phyloP scores from a whole-genome alignment of 352 stramenopile species.

The Phytopythium oedochilum region DNA sequence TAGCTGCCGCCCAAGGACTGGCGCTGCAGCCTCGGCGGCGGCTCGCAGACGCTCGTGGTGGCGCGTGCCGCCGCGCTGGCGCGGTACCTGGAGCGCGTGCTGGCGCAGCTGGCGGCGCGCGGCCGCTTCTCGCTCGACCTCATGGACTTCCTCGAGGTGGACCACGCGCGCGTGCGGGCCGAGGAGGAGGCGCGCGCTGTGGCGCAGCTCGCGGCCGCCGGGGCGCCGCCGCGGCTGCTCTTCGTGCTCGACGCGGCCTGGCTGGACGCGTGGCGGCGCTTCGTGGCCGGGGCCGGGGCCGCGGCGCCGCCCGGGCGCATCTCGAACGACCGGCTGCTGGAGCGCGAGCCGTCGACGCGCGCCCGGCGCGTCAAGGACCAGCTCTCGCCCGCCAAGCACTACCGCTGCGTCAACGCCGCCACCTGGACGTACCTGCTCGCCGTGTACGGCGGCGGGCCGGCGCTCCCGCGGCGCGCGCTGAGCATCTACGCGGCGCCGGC shows the following conservation, averaged over 20 bases:
- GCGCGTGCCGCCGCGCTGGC: slow-evolving; percentile 29
- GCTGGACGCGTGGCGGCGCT: slow-evolving; percentile 47
- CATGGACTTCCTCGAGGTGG: slow-evolving; percentile 67
- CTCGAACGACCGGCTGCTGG: slow-evolving; percentile 16
- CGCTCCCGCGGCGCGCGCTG: slow-evolving; percentile 34
- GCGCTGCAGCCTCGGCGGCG: not conserved
- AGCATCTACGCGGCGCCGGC: slow-evolving; percentile 36
- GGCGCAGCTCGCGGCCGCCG: slow-evolving; percentile 22
- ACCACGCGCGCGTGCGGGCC: slow-evolving; percentile 34
- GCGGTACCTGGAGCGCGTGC: slow-evolving; percentile 47
- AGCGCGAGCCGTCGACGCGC: slow-evolving; percentile 7
- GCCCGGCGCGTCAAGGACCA: slow-evolving; percentile 23
- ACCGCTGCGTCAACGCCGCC: slow-evolving; percentile 52
- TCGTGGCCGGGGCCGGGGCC: slow-evolving; percentile 5
- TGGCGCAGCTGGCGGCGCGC: slow-evolving; percentile 39
- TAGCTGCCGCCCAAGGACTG: slow-evolving; percentile 5
- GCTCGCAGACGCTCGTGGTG: slow-evolving; percentile 5
- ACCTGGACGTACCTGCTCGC: slow-evolving; percentile 45
- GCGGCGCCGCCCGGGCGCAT: slow-evolving; percentile 14
- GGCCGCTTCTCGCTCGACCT: slow-evolving; percentile 60
- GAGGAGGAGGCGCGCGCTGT: slow-evolving; percentile 59
- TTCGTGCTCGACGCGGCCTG: slow-evolving; percentile 33
- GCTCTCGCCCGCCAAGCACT: slow-evolving; percentile 27
- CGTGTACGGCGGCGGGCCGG: slow-evolving; percentile 47
- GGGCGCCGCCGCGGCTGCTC: slow-evolving; percentile 10